These are phyloP conservation scores for Gonapodya prolifera DNA, from an alignment of 192 early-diverging fungal genomes.

Conservation along the genomic window DNA sequence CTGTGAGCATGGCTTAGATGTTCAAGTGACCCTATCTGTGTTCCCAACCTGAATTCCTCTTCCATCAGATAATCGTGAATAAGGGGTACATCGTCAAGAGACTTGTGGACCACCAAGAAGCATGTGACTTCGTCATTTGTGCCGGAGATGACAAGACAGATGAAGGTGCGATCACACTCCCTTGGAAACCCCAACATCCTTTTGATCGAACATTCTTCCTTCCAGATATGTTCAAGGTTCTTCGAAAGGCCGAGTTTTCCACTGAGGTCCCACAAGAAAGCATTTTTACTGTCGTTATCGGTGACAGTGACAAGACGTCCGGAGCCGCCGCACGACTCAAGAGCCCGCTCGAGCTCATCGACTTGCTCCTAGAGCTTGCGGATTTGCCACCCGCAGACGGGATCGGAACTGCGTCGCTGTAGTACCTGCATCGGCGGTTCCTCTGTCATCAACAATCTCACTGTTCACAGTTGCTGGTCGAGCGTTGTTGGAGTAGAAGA, in stretches of 20 bases:
- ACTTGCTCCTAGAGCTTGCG: too few species aligned
- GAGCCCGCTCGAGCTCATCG: too few species aligned
- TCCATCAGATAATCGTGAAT: slow-evolving; percentile 77
- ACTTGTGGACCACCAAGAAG: slow-evolving; percentile 44
- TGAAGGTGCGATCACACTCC: slow-evolving; percentile 47
- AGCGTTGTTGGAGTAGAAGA: too few species aligned
- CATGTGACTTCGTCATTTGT: slow-evolving; percentile 82
- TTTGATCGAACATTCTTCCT: too few species aligned
- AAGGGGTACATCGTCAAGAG: slow-evolving; percentile 96
- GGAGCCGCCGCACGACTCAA: too few species aligned
- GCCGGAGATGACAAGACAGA: slow-evolving; percentile 97
- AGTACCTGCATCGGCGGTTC: too few species aligned
- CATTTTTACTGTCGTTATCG: background rate
- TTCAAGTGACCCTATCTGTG: background rate
- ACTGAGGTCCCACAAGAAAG: background rate
- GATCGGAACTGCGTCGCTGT: too few species aligned
- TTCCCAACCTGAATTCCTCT: slow-evolving; percentile 49
- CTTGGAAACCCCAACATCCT: background rate
- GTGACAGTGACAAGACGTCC: background rate
- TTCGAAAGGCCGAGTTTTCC: background rate
- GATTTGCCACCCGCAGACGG: too few species aligned
- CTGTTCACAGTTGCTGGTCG: too few species aligned
- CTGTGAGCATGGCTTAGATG: too few species aligned
- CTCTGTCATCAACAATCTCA: too few species aligned
- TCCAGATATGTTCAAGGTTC: background rate